Evolutionary conservation across 1,284 basidiomycete genomes (phyloP).

Genomic region (Hypsizygus ulmarius): DNA sequence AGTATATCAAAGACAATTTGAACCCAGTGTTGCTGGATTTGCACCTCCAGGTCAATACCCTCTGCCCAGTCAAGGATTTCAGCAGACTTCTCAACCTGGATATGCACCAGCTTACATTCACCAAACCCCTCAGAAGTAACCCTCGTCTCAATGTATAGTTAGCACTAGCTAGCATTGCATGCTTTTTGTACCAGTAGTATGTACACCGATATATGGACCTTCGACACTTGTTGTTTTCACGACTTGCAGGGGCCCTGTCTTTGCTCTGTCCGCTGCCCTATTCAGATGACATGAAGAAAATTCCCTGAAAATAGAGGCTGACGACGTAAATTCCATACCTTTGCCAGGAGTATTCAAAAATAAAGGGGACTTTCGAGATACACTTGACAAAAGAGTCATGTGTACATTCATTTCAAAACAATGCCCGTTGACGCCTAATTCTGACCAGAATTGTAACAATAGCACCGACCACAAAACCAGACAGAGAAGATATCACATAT

Average conservation of each 20-base stretch:
- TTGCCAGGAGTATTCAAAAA: no score
- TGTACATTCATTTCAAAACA: no score
- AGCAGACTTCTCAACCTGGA: conserved; percentile 30
- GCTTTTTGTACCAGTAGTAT: background rate
- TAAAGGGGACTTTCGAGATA: background rate
- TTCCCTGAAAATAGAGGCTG: no score
- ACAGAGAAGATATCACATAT: conserved; percentile 14
- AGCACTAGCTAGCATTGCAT: no score
- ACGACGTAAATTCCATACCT: no score
- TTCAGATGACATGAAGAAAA: no score
- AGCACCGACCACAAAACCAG: conserved; percentile 12
- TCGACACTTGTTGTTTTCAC: no score
- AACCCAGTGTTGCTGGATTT: conserved; percentile 2
- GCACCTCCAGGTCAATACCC: conserved; percentile 4
- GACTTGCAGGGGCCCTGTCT: no score
- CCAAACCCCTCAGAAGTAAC: conserved; percentile 16
- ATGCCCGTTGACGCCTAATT: conserved; percentile 3
- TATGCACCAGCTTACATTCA: conserved; percentile 35
- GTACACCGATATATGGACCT: background rate
- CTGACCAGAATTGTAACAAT: conserved; percentile 10
- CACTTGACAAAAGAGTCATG: background rate
- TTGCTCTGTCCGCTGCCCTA: no score
- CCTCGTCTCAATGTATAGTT: background rate
- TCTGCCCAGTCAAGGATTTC: conserved; percentile 22
- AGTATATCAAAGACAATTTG: conserved; percentile 5